These are phyloP conservation scores for Apiotrichum sp. DNA, from an alignment of 1,284 basidiomycete species.

Conservation along the genomic window DNA sequence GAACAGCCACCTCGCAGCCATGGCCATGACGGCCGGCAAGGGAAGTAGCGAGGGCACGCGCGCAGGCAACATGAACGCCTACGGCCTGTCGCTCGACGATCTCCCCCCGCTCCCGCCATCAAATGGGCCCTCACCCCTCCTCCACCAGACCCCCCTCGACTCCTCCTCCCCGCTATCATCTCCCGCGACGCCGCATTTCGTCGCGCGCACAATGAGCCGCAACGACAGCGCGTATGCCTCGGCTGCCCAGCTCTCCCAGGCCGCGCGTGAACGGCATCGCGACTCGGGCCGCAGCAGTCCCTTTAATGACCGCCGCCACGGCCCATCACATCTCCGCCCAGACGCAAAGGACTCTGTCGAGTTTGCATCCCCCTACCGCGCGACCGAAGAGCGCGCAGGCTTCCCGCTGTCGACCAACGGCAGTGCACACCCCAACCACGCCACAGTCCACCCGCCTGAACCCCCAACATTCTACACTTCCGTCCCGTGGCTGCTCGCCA, in stretches of 20 bases:
- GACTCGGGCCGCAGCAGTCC: not conserved
- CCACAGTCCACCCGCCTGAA: not conserved
- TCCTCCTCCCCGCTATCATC: not conserved
- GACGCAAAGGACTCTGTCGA: slow-evolving; percentile 7
- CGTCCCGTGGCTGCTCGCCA: slow-evolving; percentile 57
- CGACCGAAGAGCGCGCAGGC: not conserved
- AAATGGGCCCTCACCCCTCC: no score
- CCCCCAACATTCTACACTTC: slow-evolving; percentile 25
- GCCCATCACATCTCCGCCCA: no score
- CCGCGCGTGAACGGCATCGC: no score
- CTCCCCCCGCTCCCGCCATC: not conserved
- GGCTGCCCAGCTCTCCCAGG: no score
- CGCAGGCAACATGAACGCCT: not conserved
- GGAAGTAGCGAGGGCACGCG: not conserved
- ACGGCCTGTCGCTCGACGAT: not conserved
- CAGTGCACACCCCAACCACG: not conserved
- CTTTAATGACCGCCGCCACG: not conserved
- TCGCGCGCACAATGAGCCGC: not conserved
- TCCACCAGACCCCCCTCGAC: not conserved
- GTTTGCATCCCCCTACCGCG: slow-evolving; percentile 4
- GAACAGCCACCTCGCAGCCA: not conserved
- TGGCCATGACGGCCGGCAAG: not conserved
- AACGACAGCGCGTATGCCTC: no score
- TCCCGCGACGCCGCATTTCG: not conserved
- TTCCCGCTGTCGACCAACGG: slow-evolving; percentile 7